Conservation (phyloP, 768 basidiomycete genomes). For the Mycena filopes region DNA sequence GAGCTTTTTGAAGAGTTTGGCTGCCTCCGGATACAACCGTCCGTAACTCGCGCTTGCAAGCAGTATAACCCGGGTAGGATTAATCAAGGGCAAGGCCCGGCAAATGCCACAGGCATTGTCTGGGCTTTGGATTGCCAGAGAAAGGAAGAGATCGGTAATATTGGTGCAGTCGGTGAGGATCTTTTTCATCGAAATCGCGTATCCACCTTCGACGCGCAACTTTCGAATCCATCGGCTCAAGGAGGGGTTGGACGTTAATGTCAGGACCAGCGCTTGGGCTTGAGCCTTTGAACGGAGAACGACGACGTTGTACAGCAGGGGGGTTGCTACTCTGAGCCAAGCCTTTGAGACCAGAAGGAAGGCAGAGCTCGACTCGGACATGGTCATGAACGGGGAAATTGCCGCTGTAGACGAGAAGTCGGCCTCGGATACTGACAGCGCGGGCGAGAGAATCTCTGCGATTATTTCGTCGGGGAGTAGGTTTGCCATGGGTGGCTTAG, state of each 20-base stretch:
- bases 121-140: neutral
- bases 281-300: constrained; percentile 22
- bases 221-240: constrained; percentile 20
- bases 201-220: constrained; percentile 29
- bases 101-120: constrained; percentile 11
- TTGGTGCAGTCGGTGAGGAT: constrained; percentile 11
- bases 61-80: constrained; percentile 7
- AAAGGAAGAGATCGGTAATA: constrained; percentile 8
- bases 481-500: constrained; percentile 10
- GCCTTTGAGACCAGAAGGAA: constrained; percentile 18
- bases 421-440: constrained; percentile 7
- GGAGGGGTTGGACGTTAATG: constrained; percentile 7
- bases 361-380: constrained; percentile 16
- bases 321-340: constrained; percentile 25
- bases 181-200: constrained; percentile 11
- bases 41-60: neutral
- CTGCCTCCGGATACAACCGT: neutral
- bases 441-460: constrained; percentile 18
- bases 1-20: neutral
- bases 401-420: neutral
- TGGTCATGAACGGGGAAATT: neutral
- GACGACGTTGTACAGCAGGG: constrained; percentile 20
- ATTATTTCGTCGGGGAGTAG: constrained; percentile 18
- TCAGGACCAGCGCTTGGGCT: neutral
- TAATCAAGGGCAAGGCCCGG: constrained; percentile 10